A percentile compares a stretch with the other conserved stretches of the same genome.
Conservation (phyloP, 768 basidiomycete genomes). For the Phlebiopsis gigantea region DNA sequence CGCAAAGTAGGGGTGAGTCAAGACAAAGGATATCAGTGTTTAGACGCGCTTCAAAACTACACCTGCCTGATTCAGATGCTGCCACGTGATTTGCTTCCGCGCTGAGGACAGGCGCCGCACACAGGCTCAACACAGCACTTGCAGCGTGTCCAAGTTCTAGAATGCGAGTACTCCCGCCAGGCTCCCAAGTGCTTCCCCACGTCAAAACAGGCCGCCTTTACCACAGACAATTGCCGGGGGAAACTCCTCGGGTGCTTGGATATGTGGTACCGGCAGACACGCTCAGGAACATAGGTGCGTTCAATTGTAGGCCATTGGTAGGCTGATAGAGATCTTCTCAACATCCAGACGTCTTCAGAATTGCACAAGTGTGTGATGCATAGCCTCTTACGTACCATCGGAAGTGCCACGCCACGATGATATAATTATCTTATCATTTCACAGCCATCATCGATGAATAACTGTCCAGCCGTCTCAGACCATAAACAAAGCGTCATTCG, state of each 20-base stretch:
- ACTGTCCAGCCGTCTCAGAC: neutral
- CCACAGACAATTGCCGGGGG: neutral
- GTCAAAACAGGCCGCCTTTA: neutral
- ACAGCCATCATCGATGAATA: neutral
- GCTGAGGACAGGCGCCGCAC: neutral
- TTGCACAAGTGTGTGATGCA: neutral
- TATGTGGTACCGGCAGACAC: neutral
- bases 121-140: slow-evolving; percentile 6
- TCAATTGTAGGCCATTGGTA: neutral
- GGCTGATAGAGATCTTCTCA: neutral
- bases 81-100: neutral
- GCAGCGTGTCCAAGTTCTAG: slow-evolving; percentile 4
- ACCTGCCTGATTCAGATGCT: neutral
- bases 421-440: neutral
- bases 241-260: neutral
- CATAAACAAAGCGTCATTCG: neutral
- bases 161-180: neutral
- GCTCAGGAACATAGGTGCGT: neutral
- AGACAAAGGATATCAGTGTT: neutral
- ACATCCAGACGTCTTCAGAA: neutral
- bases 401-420: neutral
- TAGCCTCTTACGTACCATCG: slow-evolving; percentile 2
- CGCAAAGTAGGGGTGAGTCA: neutral
- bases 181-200: neutral
- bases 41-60: slow-evolving; percentile 7